Evolutionary conservation across 2,329 filamentous ascomycete genomes (phyloP), one percentile per base, ranked within the genome.

Genomic region (Epichloe sibirici): DNA sequence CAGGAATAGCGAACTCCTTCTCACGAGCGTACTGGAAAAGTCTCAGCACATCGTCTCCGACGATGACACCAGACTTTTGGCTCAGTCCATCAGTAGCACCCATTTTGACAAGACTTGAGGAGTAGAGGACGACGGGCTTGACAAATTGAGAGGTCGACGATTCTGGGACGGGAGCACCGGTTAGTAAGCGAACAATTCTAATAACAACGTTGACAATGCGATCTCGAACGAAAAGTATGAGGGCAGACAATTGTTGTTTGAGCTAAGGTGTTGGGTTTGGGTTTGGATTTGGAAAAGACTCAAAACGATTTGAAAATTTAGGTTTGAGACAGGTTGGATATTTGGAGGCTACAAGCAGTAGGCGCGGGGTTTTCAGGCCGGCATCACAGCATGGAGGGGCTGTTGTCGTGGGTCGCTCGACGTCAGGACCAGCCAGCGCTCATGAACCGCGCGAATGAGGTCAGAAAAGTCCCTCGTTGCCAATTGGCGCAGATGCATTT

Each of bases 1-100:
- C 88, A 56, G 88, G 90, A 63, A 96, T 89, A 64, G 90, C 90
- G 66, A 90, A 95, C 59, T 85, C 75, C 67, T 95, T 80, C 77
- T 93, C 80, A 70, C 90, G 86, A 61, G 88, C 88, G 72, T 96
- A 88, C 73, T 90, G 80, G 77, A 96, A 95, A 66, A 95, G 86
- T 63, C 69, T 71, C 54, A 75, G 67, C 57, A 77, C 74, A 63
- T 77, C 74, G 60, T 77, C 73, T 60, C 74, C 74, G 58, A 75
- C 74, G 65, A 77, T 75, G 67, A 77, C 74, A 59, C 74, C 74
- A 56, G 73, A 62, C 71, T 77, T 76, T 61, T 74, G 71, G 66
- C 69, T 74, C 57, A 77, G 67, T 57, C 74, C 71, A 59, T 69
- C 68, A 52, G 60, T 62, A 53, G 51, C 63, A 63, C 68, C 67